Evolutionary conservation across 495 filamentous ascomycete genomes (phyloP), one percentile per base, ranked within the genome.

Genomic region (Schizothecium vesticola): DNA sequence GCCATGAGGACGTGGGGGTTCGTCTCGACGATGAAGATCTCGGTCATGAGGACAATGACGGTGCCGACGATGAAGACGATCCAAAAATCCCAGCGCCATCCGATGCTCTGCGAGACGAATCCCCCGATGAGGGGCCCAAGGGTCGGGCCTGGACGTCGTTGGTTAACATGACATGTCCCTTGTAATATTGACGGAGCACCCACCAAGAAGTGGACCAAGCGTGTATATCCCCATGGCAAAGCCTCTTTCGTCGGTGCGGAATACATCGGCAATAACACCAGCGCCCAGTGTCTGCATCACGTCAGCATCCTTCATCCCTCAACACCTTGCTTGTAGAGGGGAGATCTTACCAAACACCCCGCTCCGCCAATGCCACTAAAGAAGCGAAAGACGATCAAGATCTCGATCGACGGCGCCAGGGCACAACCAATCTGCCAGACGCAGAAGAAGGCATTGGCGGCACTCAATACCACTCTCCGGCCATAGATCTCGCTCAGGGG

Each of bases 401-500:
- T 70, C 6, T 69, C 69, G 28, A 92, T 80, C 56, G 84, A 87
- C 0, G 86, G 86, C 0, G 89, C 81, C 11, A 91, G 76, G 3
- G 90, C 90, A 70, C 89, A 90, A 1, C 89, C 89, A 29, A 92
- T 88, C 66, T 89, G 87, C 84, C 87, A 91, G 10, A 84, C 79
- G 75, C 89, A 81, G 70, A 91, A 96, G 67, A 91, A 88, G 7
- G 86, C 61, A 66, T 92, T 92, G 9, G 87, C 78, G 3, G 80
- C 74, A 26, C 86, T 86, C 24, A 92, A 78, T 12, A 93, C 83
- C 7, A 82, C 80, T 0, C 85, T 78, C 3, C 92, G 83, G 0
- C 92, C 92, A 68, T 91, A 92, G 19, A 93, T 87, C 75, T 95
- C 91, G 12, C 85, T 89, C 8, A 94, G 77, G 0, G 92, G 91